A percentile compares a stretch with the other conserved stretches of the same genome.
These are phyloP conservation scores for Arthrobotrys conoides DNA, from an alignment of 2,329 filamentous ascomycete genomes.

Conservation along the genomic window DNA sequence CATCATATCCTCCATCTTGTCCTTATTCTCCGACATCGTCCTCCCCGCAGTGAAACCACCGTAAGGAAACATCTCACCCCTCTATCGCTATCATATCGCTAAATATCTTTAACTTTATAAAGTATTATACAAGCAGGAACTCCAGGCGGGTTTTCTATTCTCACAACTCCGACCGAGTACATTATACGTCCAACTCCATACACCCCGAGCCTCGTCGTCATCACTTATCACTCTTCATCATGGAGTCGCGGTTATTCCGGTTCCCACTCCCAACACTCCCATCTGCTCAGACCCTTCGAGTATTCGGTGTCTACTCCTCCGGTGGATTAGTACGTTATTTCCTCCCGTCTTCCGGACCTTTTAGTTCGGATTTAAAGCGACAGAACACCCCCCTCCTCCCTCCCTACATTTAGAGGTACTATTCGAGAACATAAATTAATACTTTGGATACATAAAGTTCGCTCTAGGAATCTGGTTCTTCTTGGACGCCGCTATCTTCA, in stretches of 20 bases:
- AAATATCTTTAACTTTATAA: background rate
- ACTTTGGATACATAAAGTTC: conserved; percentile 70
- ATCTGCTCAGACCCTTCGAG: conserved; percentile 76
- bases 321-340: conserved; percentile 74
- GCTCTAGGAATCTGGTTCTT: conserved; percentile 79
- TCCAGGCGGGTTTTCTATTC: background rate
- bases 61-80: background rate
- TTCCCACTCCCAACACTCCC: conserved; percentile 77
- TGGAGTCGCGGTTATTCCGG: conserved; percentile 74
- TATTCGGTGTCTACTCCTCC: conserved; percentile 76
- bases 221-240: conserved; percentile 15
- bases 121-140: background rate
- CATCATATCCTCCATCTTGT: conserved; percentile 1
- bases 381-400: background rate
- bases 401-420: background rate
- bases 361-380: background rate
- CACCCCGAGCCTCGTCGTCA: conserved; percentile 10
- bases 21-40: conserved; percentile 21
- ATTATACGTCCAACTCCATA: background rate
- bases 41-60: conserved; percentile 5
- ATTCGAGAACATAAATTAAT: background rate
- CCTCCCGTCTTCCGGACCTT: background rate
- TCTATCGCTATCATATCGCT: background rate
- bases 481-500: conserved; percentile 77
- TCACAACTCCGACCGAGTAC: conserved; percentile 3